Evolutionary conservation across 2,329 filamentous ascomycete genomes (phyloP).

Genomic region (Ophiocordyceps camponoti-saundersi): DNA sequence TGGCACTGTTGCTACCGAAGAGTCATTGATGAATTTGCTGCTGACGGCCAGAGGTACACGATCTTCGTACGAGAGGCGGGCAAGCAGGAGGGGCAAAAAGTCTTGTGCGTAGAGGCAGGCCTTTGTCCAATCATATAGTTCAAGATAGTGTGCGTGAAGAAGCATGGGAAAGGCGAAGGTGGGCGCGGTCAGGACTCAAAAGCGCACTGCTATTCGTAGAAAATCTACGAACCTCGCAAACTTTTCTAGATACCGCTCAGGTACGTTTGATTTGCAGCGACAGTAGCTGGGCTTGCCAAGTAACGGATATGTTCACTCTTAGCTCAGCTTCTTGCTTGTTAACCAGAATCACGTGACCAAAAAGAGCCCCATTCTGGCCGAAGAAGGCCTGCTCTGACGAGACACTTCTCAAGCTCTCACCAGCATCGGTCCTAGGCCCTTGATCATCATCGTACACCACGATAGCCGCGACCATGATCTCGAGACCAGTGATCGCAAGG

Average conservation of each 20-base stretch:
- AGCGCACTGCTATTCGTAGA: background rate
- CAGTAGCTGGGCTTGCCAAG: background rate
- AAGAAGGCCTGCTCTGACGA: background rate
- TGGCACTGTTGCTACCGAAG: slow-evolving; percentile 50
- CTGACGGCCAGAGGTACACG: background rate
- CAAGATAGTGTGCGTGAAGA: background rate
- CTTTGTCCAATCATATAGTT: background rate
- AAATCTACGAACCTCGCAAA: background rate
- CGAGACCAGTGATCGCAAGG: slow-evolving; percentile 42
- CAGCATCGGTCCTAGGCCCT: slow-evolving; percentile 22
- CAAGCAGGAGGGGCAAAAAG: background rate
- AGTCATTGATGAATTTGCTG: slow-evolving; percentile 30
- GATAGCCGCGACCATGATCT: slow-evolving; percentile 43
- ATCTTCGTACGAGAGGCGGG: background rate
- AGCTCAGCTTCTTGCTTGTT: background rate
- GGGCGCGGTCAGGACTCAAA: background rate
- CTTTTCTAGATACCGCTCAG: background rate
- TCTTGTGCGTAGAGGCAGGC: background rate
- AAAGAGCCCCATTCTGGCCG: background rate
- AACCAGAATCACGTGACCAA: background rate
- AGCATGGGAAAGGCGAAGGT: background rate
- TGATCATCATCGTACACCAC: slow-evolving; percentile 17
- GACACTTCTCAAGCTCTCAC: slow-evolving; percentile 4
- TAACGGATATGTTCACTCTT: background rate
- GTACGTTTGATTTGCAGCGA: background rate